Conservation (phyloP, 129 eudicot genomes). For the Saussurea involucrata region DNA sequence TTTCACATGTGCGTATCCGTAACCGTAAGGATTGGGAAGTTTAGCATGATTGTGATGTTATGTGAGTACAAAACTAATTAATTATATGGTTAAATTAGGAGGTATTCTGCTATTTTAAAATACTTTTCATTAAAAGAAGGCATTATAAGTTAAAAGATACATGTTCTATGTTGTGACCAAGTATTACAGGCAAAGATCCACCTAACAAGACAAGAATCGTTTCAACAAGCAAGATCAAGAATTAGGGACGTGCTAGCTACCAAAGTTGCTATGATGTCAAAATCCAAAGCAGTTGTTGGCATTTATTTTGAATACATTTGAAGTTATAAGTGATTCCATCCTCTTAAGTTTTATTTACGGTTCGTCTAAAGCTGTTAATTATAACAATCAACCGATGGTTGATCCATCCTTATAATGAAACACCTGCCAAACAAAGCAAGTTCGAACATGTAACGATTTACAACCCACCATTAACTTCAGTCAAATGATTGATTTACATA, state of each 20-base stretch:
- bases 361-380: background rate
- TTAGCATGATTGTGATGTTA: background rate
- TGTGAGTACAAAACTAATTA: background rate
- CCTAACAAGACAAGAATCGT: background rate
- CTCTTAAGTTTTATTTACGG: background rate
- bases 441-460: background rate
- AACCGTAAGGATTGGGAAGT: background rate
- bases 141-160: background rate
- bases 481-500: background rate
- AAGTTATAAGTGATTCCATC: background rate
- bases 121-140: background rate
- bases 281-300: background rate
- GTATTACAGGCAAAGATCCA: background rate
- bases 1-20: background rate
- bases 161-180: background rate
- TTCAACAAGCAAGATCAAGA: conserved; percentile 5
- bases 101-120: background rate
- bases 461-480: background rate
- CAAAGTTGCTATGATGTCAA: background rate
- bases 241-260: background rate
- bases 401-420: background rate
- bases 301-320: background rate
- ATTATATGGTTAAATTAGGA: background rate
- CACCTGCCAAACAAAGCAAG: background rate
- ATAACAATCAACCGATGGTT: background rate